Conservation (phyloP, 1,284 basidiomycete genomes). For the Leucocoprinus gongylophorus region DNA sequence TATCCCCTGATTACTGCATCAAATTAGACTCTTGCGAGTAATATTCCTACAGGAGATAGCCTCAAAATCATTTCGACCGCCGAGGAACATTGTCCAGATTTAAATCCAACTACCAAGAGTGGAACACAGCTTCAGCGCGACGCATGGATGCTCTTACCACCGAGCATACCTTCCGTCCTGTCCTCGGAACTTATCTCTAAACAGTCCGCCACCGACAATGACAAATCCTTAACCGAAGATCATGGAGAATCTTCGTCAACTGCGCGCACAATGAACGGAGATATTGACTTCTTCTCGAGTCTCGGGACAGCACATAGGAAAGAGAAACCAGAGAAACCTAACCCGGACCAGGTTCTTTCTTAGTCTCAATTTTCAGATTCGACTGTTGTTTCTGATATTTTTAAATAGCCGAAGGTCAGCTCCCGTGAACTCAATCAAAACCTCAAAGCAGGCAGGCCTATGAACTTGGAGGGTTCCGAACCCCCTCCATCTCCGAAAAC, state of each 20-base stretch:
- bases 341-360: constrained; percentile 60
- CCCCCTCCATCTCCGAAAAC: constrained; percentile 45
- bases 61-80: constrained; percentile 62
- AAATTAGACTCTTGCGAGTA: constrained; percentile 53
- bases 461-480: constrained; percentile 54
- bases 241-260: constrained; percentile 56
- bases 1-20: not conserved
- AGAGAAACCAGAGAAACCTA: constrained; percentile 59
- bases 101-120: constrained; percentile 33
- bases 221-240: constrained; percentile 59
- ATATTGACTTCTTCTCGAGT: constrained; percentile 80
- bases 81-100: constrained; percentile 34
- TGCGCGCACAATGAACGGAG: constrained; percentile 42
- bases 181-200: constrained; percentile 19
- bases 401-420: constrained; percentile 50
- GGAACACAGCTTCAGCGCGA: constrained; percentile 61
- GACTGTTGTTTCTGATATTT: not conserved
- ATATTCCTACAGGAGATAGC: constrained; percentile 76
- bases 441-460: constrained; percentile 52
- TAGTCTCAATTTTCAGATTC: not conserved
- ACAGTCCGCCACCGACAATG: constrained; percentile 26
- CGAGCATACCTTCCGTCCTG: constrained; percentile 22
- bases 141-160: constrained; percentile 83
- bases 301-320: constrained; percentile 73
- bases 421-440: constrained; percentile 78